Percentiles rank a stretch among this genome's conserved stretches.
Conservation (phyloP, 331 rosid genomes). For the Rosa hybrid region DNA sequence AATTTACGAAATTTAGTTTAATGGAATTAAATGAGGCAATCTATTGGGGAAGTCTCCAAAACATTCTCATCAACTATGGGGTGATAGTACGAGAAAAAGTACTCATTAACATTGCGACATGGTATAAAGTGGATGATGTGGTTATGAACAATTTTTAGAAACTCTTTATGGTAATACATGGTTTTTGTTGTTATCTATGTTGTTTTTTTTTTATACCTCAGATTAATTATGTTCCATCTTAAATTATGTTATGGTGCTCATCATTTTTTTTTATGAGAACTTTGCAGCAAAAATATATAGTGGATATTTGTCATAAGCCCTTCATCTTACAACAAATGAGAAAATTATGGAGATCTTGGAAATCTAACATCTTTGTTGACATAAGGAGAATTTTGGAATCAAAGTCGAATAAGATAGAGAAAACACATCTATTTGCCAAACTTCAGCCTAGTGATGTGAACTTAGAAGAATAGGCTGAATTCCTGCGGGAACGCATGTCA, state of each 20-base stretch:
- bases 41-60: neutral
- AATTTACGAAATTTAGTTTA: neutral
- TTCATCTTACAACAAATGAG: neutral
- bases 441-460: neutral
- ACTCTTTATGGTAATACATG: neutral
- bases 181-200: too few species aligned
- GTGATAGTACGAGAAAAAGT: neutral
- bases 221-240: too few species aligned
- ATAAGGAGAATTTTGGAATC: neutral
- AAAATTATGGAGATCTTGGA: neutral
- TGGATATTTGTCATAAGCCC: neutral
- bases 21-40: neutral
- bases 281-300: neutral
- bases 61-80: neutral
- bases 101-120: neutral
- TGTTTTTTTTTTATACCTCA: neutral
- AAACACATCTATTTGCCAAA: neutral
- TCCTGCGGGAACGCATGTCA: neutral
- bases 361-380: neutral
- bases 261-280: too few species aligned
- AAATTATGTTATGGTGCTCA: too few species aligned
- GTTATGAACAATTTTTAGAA: neutral
- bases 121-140: neutral
- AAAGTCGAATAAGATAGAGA: neutral
- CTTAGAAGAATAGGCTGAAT: neutral